Percentiles rank a stretch among this genome's conserved stretches.
Evolutionary conservation across 495 filamentous ascomycete species (phyloP).

Genomic region (Clavariopsis aquatica): DNA sequence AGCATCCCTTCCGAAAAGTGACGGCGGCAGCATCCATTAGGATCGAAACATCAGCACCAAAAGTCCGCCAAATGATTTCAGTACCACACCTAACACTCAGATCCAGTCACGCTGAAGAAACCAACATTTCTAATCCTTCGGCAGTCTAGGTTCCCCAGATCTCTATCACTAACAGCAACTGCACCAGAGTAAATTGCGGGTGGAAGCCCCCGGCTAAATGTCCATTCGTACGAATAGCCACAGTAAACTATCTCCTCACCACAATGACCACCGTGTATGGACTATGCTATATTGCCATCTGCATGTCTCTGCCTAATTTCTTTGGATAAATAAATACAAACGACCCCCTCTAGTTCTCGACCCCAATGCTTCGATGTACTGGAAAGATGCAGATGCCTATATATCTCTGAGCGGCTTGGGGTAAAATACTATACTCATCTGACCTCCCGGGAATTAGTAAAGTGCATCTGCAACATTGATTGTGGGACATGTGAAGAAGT

Average conservation of each 20-base stretch:
- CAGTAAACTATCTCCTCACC: background rate
- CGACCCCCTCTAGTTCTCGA: background rate
- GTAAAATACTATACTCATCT: background rate
- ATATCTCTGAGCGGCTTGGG: background rate
- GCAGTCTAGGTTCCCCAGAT: too few relatives aligned
- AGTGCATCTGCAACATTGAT: background rate
- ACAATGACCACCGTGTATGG: background rate
- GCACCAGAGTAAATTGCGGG: too few relatives aligned
- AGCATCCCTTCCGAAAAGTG: too few relatives aligned
- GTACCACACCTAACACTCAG: too few relatives aligned
- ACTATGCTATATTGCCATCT: background rate
- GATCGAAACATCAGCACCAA: too few relatives aligned
- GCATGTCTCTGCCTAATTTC: constrained; percentile 3
- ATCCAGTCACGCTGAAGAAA: too few relatives aligned
- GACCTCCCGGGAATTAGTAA: background rate
- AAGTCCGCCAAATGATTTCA: too few relatives aligned
- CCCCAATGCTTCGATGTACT: background rate
- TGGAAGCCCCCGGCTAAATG: background rate
- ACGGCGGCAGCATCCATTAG: too few relatives aligned
- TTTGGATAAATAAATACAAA: background rate
- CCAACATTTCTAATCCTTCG: too few relatives aligned
- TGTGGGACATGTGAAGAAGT: background rate
- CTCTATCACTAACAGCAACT: too few relatives aligned
- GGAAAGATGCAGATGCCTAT: background rate
- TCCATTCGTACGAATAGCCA: background rate